Percentiles rank a stretch among this genome's conserved stretches.
Conservation (phyloP, 495 filamentous ascomycete species). For the Hypoxylon subgilvum region DNA sequence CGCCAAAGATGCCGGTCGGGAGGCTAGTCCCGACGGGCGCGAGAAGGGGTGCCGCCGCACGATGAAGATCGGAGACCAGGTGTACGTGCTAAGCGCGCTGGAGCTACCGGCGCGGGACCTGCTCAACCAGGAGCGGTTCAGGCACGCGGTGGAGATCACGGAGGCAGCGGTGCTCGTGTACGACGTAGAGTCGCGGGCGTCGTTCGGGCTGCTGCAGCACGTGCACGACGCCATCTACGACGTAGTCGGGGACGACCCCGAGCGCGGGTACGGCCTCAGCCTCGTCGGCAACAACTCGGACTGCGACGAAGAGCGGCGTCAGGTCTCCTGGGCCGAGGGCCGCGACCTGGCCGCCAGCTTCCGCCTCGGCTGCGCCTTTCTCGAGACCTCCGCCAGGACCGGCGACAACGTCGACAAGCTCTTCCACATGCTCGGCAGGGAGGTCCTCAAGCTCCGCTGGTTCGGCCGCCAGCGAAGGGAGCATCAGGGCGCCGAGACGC, state of each 20-base stretch:
- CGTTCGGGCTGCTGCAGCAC: conserved; percentile 38
- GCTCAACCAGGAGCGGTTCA: conserved; percentile 40
- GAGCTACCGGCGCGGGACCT: conserved; percentile 48
- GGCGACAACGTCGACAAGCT: conserved; percentile 45
- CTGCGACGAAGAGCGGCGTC: conserved; percentile 33
- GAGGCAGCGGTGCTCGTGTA: conserved; percentile 52
- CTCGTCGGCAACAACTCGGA: conserved; percentile 50
- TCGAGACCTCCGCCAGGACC: conserved; percentile 49
- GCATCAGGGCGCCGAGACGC: too few relatives aligned
- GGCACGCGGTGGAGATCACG: conserved; percentile 47
- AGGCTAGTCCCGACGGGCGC: conserved; percentile 36
- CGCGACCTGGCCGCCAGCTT: conserved; percentile 32
- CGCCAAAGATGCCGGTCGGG: conserved; percentile 17
- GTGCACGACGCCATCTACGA: conserved; percentile 43
- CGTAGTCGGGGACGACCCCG: conserved; percentile 16
- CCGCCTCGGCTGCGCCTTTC: conserved; percentile 32
- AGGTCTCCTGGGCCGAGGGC: conserved; percentile 40
- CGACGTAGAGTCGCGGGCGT: conserved; percentile 43
- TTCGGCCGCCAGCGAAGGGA: conserved; percentile 4
- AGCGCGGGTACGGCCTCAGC: conserved; percentile 42
- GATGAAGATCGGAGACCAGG: conserved; percentile 38
- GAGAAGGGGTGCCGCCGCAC: conserved; percentile 44
- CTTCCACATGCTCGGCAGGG: conserved; percentile 41
- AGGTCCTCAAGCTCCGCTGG: conserved; percentile 39
- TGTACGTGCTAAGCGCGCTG: conserved; percentile 47